These are phyloP conservation scores for Rhynchospora tenuis DNA, from an alignment of 176 grass and related monocot species.

Conservation along the genomic window DNA sequence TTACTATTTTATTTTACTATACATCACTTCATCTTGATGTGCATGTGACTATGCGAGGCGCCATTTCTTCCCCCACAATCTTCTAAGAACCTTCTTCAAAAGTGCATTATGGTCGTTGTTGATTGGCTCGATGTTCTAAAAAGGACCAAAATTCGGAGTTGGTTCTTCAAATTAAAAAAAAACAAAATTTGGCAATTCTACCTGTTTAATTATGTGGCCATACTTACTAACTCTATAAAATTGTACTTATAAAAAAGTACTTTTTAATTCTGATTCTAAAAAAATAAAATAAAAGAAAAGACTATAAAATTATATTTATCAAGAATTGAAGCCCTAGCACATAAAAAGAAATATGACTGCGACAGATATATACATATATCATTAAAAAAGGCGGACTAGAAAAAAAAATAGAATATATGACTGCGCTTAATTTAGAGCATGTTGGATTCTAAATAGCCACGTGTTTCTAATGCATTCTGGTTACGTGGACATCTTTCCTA, in stretches of 20 bases:
- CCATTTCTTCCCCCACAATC: not conserved
- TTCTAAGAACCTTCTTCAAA: not conserved
- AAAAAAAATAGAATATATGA: not conserved
- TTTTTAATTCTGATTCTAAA: no score
- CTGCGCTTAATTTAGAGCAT: not conserved
- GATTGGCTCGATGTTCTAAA: not conserved
- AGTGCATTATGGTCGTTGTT: not conserved
- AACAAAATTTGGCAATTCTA: no score
- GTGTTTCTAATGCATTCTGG: not conserved
- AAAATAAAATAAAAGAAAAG: no score
- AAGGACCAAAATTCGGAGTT: no score
- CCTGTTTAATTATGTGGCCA: no score
- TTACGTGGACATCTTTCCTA: not conserved
- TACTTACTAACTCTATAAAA: no score
- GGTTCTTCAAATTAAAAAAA: no score
- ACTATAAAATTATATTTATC: not conserved
- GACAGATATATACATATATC: not conserved
- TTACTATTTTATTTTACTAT: no score
- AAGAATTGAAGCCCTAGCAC: not conserved
- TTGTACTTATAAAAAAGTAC: no score
- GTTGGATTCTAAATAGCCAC: not conserved
- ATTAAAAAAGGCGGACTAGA: not conserved
- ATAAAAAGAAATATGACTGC: not conserved
- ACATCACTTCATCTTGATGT: no score
- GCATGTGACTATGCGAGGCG: no score